These are phyloP conservation scores for Coprinopsis strossmayeri DNA, from an alignment of 768 basidiomycete genomes.

Conservation along the genomic window DNA sequence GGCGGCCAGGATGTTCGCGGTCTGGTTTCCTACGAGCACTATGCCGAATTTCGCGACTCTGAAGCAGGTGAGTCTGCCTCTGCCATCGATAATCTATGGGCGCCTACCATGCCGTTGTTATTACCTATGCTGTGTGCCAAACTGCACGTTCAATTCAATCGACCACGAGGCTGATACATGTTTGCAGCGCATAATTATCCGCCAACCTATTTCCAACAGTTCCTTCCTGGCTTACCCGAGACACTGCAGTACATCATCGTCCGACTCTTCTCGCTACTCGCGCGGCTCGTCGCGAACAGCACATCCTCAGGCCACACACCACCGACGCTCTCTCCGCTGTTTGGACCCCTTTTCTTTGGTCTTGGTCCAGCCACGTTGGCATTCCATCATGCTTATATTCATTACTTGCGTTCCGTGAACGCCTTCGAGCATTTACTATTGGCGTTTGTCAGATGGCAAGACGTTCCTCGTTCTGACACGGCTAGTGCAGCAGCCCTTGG, in stretches of 20 bases:
- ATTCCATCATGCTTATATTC: slow-evolving; percentile 43
- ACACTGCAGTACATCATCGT: slow-evolving; percentile 54
- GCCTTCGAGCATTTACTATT: slow-evolving; percentile 94
- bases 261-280: slow-evolving; percentile 74
- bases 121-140: too few relatives aligned
- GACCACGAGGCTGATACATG: slow-evolving; percentile 9
- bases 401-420: slow-evolving; percentile 75
- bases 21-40: slow-evolving; percentile 78
- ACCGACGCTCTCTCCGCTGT: slow-evolving; percentile 81
- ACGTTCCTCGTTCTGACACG: slow-evolving; percentile 36
- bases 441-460: slow-evolving; percentile 81
- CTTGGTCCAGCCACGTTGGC: slow-evolving; percentile 47
- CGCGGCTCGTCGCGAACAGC: slow-evolving; percentile 78
- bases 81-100: slow-evolving; percentile 3
- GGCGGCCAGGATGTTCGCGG: slow-evolving; percentile 75
- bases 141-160: too few relatives aligned
- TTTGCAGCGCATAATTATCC: slow-evolving; percentile 57
- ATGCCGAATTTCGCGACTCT: slow-evolving; percentile 71
- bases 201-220: slow-evolving; percentile 61
- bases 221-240: slow-evolving; percentile 49
- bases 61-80: slow-evolving; percentile 61
- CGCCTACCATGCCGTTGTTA: neutral
- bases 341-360: slow-evolving; percentile 87
- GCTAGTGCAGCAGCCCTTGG: slow-evolving; percentile 54
- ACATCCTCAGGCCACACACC: slow-evolving; percentile 86